Evolutionary conservation across 352 stramenopile species (phyloP).

Genomic region (Phytophthora tubulina): DNA sequence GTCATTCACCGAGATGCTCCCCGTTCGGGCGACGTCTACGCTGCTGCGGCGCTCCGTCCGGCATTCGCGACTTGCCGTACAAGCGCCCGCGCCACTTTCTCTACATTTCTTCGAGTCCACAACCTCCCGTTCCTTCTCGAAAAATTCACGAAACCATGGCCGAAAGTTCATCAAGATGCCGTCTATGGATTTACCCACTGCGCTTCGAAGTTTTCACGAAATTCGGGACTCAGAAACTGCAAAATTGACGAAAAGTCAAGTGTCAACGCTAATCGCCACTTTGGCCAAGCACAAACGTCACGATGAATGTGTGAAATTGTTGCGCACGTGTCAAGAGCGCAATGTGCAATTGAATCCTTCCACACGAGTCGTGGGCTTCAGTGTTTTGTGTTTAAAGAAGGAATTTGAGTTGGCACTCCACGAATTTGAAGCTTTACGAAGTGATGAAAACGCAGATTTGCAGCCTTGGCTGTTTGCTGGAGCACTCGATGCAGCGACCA

Average conservation of each 20-base stretch:
- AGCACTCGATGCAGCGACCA: constrained; percentile 66
- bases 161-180: background rate
- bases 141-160: background rate
- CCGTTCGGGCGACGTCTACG: too few species aligned
- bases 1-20: too few species aligned
- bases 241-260: constrained; percentile 1
- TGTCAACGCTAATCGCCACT: constrained; percentile 6
- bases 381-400: constrained; percentile 9
- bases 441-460: constrained; percentile 58
- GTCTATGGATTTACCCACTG: background rate
- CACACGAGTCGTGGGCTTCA: background rate
- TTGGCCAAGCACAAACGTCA: constrained; percentile 27
- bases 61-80: too few species aligned
- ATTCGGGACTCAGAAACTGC: background rate
- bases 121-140: background rate
- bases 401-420: constrained; percentile 61
- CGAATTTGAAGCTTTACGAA: constrained; percentile 70
- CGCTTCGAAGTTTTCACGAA: background rate
- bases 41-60: too few species aligned
- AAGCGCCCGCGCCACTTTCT: too few species aligned
- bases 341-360: constrained; percentile 62
- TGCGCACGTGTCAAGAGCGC: constrained; percentile 57
- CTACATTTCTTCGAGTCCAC: too few species aligned
- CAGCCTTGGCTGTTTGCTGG: constrained; percentile 76
- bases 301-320: constrained; percentile 55